phyloP scores from a whole-genome alignment of 768 basidiomycete genomes.

The Trametes cingulata region DNA sequence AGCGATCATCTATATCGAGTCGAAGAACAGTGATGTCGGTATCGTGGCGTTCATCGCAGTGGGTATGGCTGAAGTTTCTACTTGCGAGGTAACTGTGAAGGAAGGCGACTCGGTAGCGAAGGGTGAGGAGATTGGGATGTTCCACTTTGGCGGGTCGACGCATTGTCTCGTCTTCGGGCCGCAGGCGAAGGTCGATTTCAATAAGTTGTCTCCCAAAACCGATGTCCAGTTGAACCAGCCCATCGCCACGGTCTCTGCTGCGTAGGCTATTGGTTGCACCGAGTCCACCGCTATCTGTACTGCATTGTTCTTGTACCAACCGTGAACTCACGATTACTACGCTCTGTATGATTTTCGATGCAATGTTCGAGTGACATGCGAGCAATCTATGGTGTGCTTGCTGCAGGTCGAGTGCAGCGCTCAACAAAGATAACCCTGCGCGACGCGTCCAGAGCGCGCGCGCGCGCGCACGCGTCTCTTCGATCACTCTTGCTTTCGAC shows the following conservation, averaged over 20 bases:
- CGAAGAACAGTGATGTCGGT: conserved; percentile 52
- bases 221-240: conserved; percentile 17
- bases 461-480: no score
- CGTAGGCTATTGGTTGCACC: background rate
- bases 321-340: no score
- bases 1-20: conserved; percentile 55
- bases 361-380: no score
- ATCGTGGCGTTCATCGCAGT: conserved; percentile 58
- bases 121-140: conserved; percentile 60
- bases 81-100: conserved; percentile 52
- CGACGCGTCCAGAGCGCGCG: no score
- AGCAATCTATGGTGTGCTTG: no score
- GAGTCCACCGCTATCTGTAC: no score
- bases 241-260: conserved; percentile 11
- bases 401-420: no score
- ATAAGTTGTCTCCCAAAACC: background rate
- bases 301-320: no score
- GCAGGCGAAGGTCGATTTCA: conserved; percentile 25
- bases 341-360: no score
- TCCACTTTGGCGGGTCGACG: conserved; percentile 66
- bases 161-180: conserved; percentile 48
- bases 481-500: no score
- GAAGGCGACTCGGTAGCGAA: conserved; percentile 46
- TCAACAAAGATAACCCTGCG: no score
- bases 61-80: conserved; percentile 65